These are phyloP conservation scores for Dactylellina cionopaga DNA, from an alignment of 2,329 filamentous ascomycete genomes.

Conservation along the genomic window DNA sequence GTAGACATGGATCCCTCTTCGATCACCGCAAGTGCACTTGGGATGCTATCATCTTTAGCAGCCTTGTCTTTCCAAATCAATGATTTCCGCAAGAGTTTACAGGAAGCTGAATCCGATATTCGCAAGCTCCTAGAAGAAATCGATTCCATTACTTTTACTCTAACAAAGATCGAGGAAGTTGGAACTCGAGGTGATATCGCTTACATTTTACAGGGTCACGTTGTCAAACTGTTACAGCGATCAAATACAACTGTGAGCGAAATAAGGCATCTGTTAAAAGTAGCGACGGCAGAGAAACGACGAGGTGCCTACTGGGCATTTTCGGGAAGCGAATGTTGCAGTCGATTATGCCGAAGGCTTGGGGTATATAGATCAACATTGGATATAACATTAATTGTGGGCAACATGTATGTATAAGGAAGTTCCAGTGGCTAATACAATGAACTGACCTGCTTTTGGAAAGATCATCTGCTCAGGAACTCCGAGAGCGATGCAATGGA, in stretches of 20 bases:
- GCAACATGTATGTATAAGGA: neutral
- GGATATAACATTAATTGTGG: constrained; percentile 1
- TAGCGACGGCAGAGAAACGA: neutral
- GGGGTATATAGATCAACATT: constrained; percentile 15
- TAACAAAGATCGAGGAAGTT: neutral
- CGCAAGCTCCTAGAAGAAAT: neutral
- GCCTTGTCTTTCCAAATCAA: constrained; percentile 5
- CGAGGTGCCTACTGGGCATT: constrained; percentile 16
- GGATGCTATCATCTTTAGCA: neutral
- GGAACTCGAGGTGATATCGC: neutral
- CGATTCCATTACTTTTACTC: neutral
- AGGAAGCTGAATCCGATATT: constrained; percentile 11
- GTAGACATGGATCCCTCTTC: neutral
- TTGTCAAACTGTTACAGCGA: constrained; percentile 1
- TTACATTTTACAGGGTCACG: neutral
- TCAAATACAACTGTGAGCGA: neutral
- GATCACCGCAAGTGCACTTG: constrained; percentile 1
- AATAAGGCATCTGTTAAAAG: neutral
- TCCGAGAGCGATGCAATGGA: neutral
- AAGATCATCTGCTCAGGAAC: neutral
- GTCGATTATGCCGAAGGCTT: neutral
- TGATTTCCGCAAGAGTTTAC: constrained; percentile 5
- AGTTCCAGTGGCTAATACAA: neutral
- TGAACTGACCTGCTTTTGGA: neutral
- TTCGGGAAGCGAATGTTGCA: constrained; percentile 8